phyloP scores from a whole-genome alignment of 192 early-diverging fungal genomes.

The Paraglomus brasilianum region DNA sequence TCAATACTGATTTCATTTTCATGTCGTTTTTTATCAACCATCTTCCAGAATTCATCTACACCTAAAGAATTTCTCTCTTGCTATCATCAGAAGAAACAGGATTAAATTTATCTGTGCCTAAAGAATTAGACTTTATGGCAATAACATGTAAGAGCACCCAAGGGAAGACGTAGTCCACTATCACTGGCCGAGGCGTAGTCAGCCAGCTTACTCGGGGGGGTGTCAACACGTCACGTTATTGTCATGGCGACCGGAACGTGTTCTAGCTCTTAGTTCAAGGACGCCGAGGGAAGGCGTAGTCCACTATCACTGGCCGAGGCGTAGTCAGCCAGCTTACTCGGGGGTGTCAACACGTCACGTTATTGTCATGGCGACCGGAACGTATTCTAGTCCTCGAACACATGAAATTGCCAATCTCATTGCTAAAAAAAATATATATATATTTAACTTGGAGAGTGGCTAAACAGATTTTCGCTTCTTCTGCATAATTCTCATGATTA shows the following conservation, averaged over 20 bases:
- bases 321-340: conserved; percentile 23
- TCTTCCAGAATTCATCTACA: too few relatives aligned
- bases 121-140: too few relatives aligned
- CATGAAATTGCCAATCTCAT: conserved; percentile 8
- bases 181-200: conserved; percentile 13
- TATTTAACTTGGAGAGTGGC: not conserved
- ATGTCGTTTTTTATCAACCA: too few relatives aligned
- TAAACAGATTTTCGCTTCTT: conserved; percentile 23
- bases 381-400: conserved; percentile 27
- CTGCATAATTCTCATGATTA: not conserved
- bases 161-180: conserved; percentile 19
- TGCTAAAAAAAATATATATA: not conserved
- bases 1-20: too few relatives aligned
- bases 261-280: too few relatives aligned
- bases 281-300: conserved; percentile 14
- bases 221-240: conserved; percentile 29
- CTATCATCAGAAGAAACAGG: too few relatives aligned
- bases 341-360: conserved; percentile 28
- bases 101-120: too few relatives aligned
- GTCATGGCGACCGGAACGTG: conserved; percentile 12
- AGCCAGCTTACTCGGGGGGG: conserved; percentile 25
- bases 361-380: conserved; percentile 18
- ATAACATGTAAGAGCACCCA: too few relatives aligned
- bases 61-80: too few relatives aligned
- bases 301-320: conserved; percentile 21